phyloP scores from a whole-genome alignment of 768 basidiomycete genomes.

The Tulasnella sp. region DNA sequence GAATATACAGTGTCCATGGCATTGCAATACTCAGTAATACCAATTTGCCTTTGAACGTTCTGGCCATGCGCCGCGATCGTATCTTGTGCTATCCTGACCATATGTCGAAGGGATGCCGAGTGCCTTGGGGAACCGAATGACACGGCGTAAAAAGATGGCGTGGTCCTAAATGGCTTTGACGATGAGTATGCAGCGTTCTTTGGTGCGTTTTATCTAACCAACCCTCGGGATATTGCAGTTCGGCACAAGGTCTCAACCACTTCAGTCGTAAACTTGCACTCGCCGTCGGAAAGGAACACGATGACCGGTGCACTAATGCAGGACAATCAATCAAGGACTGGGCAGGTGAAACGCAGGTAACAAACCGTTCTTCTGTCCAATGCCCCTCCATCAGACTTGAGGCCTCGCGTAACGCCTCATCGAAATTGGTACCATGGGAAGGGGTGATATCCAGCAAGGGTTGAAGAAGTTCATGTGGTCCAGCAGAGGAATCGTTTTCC shows the following conservation, averaged over 20 bases:
- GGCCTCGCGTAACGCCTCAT: slow-evolving; percentile 29
- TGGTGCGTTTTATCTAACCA: not conserved
- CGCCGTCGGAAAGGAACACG: slow-evolving; percentile 47
- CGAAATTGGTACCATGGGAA: slow-evolving; percentile 34
- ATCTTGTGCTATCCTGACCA: slow-evolving; percentile 34
- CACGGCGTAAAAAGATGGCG: slow-evolving; percentile 46
- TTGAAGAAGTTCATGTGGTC: slow-evolving; percentile 35
- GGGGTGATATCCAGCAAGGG: slow-evolving; percentile 27
- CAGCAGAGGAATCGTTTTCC: slow-evolving; percentile 36
- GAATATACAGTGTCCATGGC: slow-evolving; percentile 40
- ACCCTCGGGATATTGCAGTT: slow-evolving; percentile 36
- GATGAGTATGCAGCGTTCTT: not conserved
- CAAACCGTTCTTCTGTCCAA: slow-evolving; percentile 42
- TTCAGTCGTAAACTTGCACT: slow-evolving; percentile 30
- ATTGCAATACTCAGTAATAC: slow-evolving; percentile 35
- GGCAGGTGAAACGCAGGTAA: not conserved
- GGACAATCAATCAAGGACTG: not conserved
- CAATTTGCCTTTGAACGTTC: slow-evolving; percentile 28
- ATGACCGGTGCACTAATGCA: slow-evolving; percentile 36
- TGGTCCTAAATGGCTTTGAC: slow-evolving; percentile 29
- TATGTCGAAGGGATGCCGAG: slow-evolving; percentile 34
- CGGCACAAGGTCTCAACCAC: slow-evolving; percentile 33
- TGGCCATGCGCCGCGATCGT: slow-evolving; percentile 34
- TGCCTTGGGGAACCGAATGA: slow-evolving; percentile 38
- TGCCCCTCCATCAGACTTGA: slow-evolving; percentile 32